phyloP scores from a whole-genome alignment of 176 grass and related monocot species.

The Oryza longistaminata region DNA sequence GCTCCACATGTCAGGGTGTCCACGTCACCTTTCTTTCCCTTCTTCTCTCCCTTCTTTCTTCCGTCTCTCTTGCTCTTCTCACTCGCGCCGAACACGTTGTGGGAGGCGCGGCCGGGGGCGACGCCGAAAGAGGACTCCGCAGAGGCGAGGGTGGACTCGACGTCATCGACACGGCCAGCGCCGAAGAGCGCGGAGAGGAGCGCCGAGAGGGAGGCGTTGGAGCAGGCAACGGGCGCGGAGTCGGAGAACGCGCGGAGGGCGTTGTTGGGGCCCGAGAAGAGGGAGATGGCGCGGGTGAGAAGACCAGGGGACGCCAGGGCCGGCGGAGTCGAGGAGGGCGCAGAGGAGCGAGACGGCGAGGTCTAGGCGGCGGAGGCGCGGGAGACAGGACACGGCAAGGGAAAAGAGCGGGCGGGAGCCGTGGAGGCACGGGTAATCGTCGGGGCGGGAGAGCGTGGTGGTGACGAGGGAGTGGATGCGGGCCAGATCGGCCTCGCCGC shows the following conservation, averaged over 20 bases:
- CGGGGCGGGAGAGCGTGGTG: conserved; percentile 52
- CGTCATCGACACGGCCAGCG: conserved; percentile 50
- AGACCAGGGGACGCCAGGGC: conserved; percentile 66
- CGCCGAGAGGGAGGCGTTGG: conserved; percentile 64
- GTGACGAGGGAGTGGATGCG: conserved; percentile 62
- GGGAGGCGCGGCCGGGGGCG: conserved; percentile 53
- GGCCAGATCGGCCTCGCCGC: conserved; percentile 53
- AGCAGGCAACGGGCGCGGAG: conserved; percentile 22
- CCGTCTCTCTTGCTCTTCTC: no score
- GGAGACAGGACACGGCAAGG: conserved; percentile 58
- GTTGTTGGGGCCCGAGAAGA: conserved; percentile 56
- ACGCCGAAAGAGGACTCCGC: conserved; percentile 53
- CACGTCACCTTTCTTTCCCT: no score
- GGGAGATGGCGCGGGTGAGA: conserved; percentile 65
- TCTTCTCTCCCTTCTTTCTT: no score
- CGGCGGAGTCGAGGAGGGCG: conserved; percentile 52
- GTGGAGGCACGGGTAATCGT: conserved; percentile 54
- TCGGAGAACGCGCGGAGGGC: conserved; percentile 56
- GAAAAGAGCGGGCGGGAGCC: conserved; percentile 62
- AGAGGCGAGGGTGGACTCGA: conserved; percentile 63
- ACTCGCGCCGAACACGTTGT: conserved; percentile 53
- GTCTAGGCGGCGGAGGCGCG: conserved; percentile 64
- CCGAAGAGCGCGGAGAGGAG: conserved; percentile 62
- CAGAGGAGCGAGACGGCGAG: conserved; percentile 64
- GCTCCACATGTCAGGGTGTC: no score